Evolutionary conservation across 2,329 filamentous ascomycete genomes (phyloP).

Genomic region (Clonostachys sp.): DNA sequence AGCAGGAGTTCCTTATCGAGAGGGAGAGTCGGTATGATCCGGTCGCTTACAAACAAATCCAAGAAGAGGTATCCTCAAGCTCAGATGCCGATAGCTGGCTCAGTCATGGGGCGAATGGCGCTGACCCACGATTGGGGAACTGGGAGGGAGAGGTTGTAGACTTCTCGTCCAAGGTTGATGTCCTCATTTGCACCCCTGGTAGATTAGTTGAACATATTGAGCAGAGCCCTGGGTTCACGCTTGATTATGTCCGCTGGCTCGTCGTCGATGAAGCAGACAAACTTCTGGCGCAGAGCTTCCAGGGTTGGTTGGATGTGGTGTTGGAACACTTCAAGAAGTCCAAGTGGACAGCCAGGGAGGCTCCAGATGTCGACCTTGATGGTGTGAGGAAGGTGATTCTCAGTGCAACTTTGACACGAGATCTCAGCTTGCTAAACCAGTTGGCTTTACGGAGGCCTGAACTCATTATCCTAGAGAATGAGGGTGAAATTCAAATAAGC

Average conservation of each 20-base stretch:
- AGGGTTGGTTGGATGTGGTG: conserved; percentile 78
- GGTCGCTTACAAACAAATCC: conserved; percentile 33
- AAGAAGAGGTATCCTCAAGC: conserved; percentile 9
- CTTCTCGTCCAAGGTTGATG: conserved; percentile 71
- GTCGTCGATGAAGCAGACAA: conserved; percentile 94
- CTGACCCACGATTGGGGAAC: conserved; percentile 21
- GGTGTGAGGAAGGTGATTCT: conserved; percentile 77
- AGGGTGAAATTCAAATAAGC: conserved; percentile 19
- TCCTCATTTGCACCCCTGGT: conserved; percentile 88
- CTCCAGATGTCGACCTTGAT: conserved; percentile 43
- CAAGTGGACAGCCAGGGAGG: conserved; percentile 47
- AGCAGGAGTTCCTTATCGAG: conserved; percentile 45
- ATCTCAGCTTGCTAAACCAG: conserved; percentile 73
- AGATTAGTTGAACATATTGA: conserved; percentile 87
- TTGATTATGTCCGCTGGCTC: conserved; percentile 79
- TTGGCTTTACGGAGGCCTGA: conserved; percentile 70
- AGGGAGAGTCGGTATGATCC: conserved; percentile 59
- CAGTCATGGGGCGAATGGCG: conserved; percentile 3
- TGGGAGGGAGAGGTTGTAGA: conserved; percentile 51
- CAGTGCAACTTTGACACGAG: conserved; percentile 87
- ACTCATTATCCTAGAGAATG: conserved; percentile 68
- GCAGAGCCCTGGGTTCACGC: conserved; percentile 74
- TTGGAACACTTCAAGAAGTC: conserved; percentile 53
- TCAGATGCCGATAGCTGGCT: conserved; percentile 5
- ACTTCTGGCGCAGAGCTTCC: conserved; percentile 84